These are phyloP conservation scores for Oidiodendron maius DNA, from an alignment of 495 filamentous ascomycete genomes.

Conservation along the genomic window DNA sequence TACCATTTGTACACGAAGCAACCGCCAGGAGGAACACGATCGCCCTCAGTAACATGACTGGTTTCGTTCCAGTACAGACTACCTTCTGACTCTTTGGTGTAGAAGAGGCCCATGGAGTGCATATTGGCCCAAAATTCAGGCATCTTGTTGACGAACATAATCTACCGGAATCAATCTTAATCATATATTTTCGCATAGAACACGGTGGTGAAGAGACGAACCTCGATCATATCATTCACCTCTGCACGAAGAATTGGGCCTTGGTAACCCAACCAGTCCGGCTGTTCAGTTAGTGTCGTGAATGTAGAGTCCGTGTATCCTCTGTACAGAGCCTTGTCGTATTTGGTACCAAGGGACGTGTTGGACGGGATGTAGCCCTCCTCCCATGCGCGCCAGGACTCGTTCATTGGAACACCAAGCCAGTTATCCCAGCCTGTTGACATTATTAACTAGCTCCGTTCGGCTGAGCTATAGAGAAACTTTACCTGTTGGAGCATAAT, in stretches of 20 bases:
- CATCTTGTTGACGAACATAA: neutral
- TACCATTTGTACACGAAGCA: neutral
- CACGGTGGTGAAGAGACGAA: neutral
- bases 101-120: neutral
- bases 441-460: too few species aligned
- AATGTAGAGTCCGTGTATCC: neutral
- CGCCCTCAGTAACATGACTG: neutral
- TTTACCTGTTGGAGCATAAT: too few species aligned
- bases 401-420: neutral
- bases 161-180: neutral
- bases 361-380: neutral
- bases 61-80: neutral
- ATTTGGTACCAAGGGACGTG: neutral
- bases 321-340: neutral
- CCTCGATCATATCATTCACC: neutral
- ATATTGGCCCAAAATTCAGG: neutral
- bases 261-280: neutral
- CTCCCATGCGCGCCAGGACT: neutral
- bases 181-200: neutral
- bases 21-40: neutral
- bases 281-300: neutral
- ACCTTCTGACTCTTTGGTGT: neutral
- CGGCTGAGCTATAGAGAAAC: too few species aligned
- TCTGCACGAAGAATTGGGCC: neutral
- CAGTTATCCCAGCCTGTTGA: neutral